Base-by-base conservation (phyloP, 768 basidiomycete genomes). In the Mycena filopes region DNA sequence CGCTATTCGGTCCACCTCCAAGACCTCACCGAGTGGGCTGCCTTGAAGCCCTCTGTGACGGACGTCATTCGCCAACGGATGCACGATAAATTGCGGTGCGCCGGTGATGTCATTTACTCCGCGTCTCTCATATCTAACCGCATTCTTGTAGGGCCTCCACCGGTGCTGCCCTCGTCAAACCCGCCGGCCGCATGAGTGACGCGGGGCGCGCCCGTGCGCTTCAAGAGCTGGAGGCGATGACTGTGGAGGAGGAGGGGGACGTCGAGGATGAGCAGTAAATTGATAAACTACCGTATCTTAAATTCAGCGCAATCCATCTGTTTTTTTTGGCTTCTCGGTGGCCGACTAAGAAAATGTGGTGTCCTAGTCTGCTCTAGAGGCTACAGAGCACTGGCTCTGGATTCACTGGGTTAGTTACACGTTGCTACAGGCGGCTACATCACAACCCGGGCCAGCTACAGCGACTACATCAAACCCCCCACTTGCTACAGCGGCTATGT, bases 61-160 rank as follows among this genome's bases (percentile, higher is more conserved):
- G 20, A 4, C 10, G 56, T 10, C 11, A 3, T 65, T 4, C 53
- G 31, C 12, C 64, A 60, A n/a, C 41, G 20, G 18, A 43, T 60
- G 42, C 64, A 65, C n/a, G 64, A 65, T 25, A 11, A 41, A 0
- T 49, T 43, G 43, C 56, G 58, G 64, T 65, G 49, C 42, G 51
- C 56, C 3, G 20, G 33, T 12, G 12, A 12, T 33, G 33, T 33
- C 12, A 7, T 25, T 21, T 15, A 3, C 46, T n/a, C 40, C 12
- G 16, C 10, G 5, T 2, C 45, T 15, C 15, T 11, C 3, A 15
- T 21, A 33, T 3, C 11, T 41, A 11, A 50, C 55, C 36, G 15
- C 50, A 2, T 20, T 33, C 7, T 42, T n/a, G 21, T 21, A 65
- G 63, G 1, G 28, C 56, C 12, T 20, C 42, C 2, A 46, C 55